phyloP scores from a whole-genome alignment of 2,329 filamentous ascomycete genomes.

The Orbilia blumenaviensis region DNA sequence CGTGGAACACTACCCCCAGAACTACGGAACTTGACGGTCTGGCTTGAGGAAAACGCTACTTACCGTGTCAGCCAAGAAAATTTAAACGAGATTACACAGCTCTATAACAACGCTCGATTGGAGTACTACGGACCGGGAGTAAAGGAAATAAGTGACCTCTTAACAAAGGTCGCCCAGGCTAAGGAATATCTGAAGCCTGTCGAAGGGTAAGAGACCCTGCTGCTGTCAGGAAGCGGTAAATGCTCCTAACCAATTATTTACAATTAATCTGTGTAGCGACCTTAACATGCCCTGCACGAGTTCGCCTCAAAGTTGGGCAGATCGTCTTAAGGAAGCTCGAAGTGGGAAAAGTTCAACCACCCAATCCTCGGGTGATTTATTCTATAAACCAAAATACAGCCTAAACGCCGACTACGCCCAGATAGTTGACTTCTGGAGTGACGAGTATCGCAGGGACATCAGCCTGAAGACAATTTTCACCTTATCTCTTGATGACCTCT shows the following conservation, averaged over 20 bases:
- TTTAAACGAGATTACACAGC: conserved; percentile 6
- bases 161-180: neutral
- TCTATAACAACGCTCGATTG: conserved; percentile 17
- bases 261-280: neutral
- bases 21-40: conserved; percentile 1
- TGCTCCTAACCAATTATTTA: neutral
- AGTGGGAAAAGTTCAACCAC: neutral
- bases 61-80: conserved; percentile 12
- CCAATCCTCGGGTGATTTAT: neutral
- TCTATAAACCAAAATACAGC: conserved; percentile 29
- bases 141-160: neutral
- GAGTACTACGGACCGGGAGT: conserved; percentile 20
- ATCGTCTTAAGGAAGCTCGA: conserved; percentile 14
- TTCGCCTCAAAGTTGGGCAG: conserved; percentile 9
- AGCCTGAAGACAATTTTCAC: neutral
- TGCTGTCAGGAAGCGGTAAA: neutral
- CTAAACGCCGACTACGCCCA: conserved; percentile 1
- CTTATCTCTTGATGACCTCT: conserved; percentile 3
- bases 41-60: conserved; percentile 7
- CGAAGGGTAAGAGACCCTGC: neutral
- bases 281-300: conserved; percentile 34
- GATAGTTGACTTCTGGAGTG: neutral
- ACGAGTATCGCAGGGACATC: neutral
- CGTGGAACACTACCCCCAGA: neutral
- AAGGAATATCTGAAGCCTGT: conserved; percentile 19